A percentile compares a stretch with the other conserved stretches of the same genome.
Conservation (phyloP, 2,329 filamentous ascomycete species). For the Fusarium sp. region DNA sequence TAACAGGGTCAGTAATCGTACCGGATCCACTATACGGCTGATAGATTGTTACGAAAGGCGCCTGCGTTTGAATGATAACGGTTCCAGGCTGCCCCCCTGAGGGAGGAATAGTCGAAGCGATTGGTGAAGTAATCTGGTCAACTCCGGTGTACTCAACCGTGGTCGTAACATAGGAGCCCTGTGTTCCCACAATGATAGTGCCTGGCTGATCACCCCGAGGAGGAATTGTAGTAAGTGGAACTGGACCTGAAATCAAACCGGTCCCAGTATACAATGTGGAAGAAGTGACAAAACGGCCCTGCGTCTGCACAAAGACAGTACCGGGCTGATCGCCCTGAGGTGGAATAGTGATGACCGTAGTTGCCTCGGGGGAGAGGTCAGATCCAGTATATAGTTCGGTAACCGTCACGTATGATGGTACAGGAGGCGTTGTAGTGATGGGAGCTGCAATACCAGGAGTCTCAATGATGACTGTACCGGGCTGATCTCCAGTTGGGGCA, state of each 20-base stretch:
- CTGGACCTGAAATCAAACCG: constrained; percentile 4
- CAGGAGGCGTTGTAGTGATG: constrained; percentile 9
- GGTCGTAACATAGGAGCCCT: constrained; percentile 22
- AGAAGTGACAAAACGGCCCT: constrained; percentile 10
- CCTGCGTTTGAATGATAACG: constrained; percentile 23
- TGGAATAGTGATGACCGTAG: neutral
- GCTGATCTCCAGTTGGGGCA: constrained; percentile 12
- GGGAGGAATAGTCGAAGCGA: constrained; percentile 14
- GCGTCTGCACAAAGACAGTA: constrained; percentile 14
- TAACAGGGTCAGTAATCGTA: constrained; percentile 20
- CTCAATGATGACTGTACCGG: constrained; percentile 28
- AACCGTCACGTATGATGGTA: constrained; percentile 21
- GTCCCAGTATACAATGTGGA: constrained; percentile 20
- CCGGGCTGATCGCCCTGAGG: constrained; percentile 23
- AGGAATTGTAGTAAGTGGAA: constrained; percentile 15
- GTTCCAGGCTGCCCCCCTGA: constrained; percentile 20
- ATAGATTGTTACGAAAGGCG: constrained; percentile 14
- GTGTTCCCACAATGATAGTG: constrained; percentile 13
- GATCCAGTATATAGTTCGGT: constrained; percentile 23
- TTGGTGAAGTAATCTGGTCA: constrained; percentile 6
- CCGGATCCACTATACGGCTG: constrained; percentile 14
- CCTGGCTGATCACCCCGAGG: constrained; percentile 21
- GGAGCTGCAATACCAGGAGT: constrained; percentile 1
- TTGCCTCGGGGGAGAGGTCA: constrained; percentile 9
- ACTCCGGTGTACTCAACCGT: constrained; percentile 9